Percentiles rank a stretch among this genome's conserved stretches.
Evolutionary conservation across 371 early-diverging fungal genomes (phyloP).

Genomic region (Zopfochytrium polystomum): DNA sequence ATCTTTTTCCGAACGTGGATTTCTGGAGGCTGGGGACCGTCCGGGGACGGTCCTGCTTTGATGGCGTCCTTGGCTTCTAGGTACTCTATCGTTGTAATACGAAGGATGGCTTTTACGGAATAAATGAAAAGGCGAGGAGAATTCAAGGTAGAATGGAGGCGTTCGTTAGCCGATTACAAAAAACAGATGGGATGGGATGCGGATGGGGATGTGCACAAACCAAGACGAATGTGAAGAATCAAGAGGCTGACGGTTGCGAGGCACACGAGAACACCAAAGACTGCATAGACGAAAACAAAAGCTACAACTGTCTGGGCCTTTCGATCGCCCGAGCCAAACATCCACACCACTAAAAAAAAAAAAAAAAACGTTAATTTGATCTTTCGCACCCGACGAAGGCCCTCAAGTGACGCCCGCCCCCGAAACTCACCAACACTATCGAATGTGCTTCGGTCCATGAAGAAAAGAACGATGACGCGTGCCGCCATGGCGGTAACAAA

Average conservation of each 20-base stretch:
- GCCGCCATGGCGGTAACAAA: not conserved
- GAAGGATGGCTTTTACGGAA: no score
- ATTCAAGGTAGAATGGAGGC: no score
- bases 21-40: conserved; percentile 5
- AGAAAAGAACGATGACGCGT: conserved; percentile 11
- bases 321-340: conserved; percentile 3
- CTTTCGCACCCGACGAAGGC: not conserved
- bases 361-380: no score
- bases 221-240: conserved; percentile 12
- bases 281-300: conserved; percentile 6
- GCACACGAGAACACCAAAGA: not conserved
- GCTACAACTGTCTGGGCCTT: not conserved
- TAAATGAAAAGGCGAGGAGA: no score
- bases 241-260: not conserved
- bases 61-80: conserved; percentile 12
- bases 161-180: no score
- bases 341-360: no score
- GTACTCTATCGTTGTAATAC: conserved; percentile 22
- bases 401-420: conserved; percentile 9
- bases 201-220: no score
- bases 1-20: conserved; percentile 4
- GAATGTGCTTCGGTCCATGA: conserved; percentile 6
- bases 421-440: no score
- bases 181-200: no score
- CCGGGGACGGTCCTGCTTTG: not conserved